Conservation (phyloP, 768 basidiomycete species). For the Suillus bovinus region DNA sequence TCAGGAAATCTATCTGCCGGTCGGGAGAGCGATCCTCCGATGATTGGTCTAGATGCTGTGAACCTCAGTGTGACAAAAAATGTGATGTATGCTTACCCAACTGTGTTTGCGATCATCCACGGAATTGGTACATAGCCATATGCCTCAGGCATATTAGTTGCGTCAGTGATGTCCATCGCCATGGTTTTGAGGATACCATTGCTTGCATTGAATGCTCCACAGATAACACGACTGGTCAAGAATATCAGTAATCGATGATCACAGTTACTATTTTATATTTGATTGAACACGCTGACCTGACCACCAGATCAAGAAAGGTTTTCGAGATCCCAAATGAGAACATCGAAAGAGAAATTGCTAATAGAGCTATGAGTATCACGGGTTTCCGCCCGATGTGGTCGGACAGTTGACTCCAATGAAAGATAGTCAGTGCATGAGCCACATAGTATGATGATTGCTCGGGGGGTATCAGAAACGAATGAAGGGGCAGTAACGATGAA, state of each 20-base stretch:
- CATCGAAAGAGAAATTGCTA: conserved; percentile 47
- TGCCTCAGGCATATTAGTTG: conserved; percentile 35
- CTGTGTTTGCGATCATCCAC: conserved; percentile 41
- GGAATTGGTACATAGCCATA: conserved; percentile 60
- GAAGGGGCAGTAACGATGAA: conserved; percentile 26
- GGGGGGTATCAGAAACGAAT: too few species aligned
- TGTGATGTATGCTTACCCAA: conserved; percentile 38
- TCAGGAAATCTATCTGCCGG: conserved; percentile 65
- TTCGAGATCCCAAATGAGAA: conserved; percentile 48
- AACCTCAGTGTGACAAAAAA: neutral
- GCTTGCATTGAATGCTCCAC: too few species aligned
- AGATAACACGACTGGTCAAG: conserved; percentile 37
- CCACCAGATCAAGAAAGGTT: conserved; percentile 42
- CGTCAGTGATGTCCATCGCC: too few species aligned
- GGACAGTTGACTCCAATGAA: conserved; percentile 51
- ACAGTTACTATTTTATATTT: neutral
- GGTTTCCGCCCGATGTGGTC: conserved; percentile 51
- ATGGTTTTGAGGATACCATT: too few species aligned
- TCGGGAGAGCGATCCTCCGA: too few species aligned
- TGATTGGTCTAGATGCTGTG: conserved; percentile 49
- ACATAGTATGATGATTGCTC: conserved; percentile 51
- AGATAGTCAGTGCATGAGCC: conserved; percentile 46
- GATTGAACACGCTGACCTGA: conserved; percentile 34
- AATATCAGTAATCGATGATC: neutral
- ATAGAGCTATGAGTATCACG: conserved; percentile 44